Percentiles rank a stretch among this genome's conserved stretches.
These are phyloP conservation scores for Kwoniella dejecticola DNA, from an alignment of 768 basidiomycete genomes.

Conservation along the genomic window DNA sequence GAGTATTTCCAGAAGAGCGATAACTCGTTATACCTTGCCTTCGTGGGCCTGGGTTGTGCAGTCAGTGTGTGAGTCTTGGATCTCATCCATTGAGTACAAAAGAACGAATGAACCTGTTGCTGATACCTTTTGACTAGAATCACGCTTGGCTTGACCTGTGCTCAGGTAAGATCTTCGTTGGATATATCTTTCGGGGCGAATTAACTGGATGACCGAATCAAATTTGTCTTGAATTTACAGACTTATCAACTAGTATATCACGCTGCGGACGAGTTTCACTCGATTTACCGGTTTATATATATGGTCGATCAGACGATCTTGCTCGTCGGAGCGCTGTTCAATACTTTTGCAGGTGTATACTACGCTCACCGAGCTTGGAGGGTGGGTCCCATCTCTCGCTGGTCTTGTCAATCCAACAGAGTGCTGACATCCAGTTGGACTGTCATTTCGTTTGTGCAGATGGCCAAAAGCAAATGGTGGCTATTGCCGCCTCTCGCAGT, in stretches of 20 bases:
- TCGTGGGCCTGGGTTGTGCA: conserved; percentile 1
- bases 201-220: no score
- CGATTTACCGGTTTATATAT: conserved; percentile 7
- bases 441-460: background rate
- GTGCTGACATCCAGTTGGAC: background rate
- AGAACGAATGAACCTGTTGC: background rate
- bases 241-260: conserved; percentile 6
- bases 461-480: conserved; percentile 13
- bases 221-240: no score
- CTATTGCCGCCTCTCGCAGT: conserved; percentile 1
- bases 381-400: background rate
- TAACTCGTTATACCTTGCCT: background rate
- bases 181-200: no score
- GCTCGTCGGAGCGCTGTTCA: conserved; percentile 2
- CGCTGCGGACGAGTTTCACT: conserved; percentile 7
- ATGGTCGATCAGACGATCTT: conserved; percentile 1
- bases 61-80: conserved; percentile 8
- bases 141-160: conserved; percentile 1
- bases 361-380: conserved; percentile 10
- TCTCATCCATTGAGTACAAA: background rate
- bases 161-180: background rate
- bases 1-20: conserved; percentile 16
- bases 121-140: background rate
- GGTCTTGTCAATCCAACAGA: background rate
- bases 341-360: background rate